A percentile compares a stretch with the other conserved stretches of the same genome.
Evolutionary conservation across 2,329 filamentous ascomycete genomes (phyloP).

Genomic region (Pseudopyrenochaeta lycopersici): DNA sequence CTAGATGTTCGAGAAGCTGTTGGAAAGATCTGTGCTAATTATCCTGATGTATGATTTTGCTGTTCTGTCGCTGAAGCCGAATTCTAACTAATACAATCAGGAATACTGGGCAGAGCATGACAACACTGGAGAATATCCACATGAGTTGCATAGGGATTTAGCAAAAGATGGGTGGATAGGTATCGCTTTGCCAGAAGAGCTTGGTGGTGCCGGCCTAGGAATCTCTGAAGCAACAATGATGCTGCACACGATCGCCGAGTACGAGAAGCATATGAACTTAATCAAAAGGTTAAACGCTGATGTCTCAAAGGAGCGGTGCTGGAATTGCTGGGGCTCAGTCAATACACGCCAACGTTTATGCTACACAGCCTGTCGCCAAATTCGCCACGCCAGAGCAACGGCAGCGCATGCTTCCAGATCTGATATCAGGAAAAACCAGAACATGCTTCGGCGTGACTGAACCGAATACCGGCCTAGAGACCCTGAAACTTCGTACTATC

Average conservation of each 20-base stretch:
- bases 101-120: slow-evolving; percentile 79
- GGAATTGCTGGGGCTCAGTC: slow-evolving; percentile 74
- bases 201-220: slow-evolving; percentile 77
- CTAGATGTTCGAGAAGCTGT: slow-evolving; percentile 76
- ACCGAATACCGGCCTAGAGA: slow-evolving; percentile 80
- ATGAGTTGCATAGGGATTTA: slow-evolving; percentile 77
- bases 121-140: slow-evolving; percentile 73
- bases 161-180: slow-evolving; percentile 82
- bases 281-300: background rate
- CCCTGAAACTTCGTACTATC: slow-evolving; percentile 67
- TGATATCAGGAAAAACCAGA: slow-evolving; percentile 75
- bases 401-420: slow-evolving; percentile 69
- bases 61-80: background rate
- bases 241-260: slow-evolving; percentile 82
- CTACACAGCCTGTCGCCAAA: slow-evolving; percentile 76
- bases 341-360: slow-evolving; percentile 72
- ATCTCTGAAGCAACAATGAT: slow-evolving; percentile 87
- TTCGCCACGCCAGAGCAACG: slow-evolving; percentile 75
- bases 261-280: background rate
- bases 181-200: slow-evolving; percentile 76
- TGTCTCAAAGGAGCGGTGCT: slow-evolving; percentile 60
- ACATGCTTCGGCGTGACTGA: slow-evolving; percentile 86
- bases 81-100: background rate
- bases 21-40: slow-evolving; percentile 73
- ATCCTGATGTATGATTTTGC: slow-evolving; percentile 55